Conservation (phyloP, 768 basidiomycete species). For the Naganishia vishniacii region DNA sequence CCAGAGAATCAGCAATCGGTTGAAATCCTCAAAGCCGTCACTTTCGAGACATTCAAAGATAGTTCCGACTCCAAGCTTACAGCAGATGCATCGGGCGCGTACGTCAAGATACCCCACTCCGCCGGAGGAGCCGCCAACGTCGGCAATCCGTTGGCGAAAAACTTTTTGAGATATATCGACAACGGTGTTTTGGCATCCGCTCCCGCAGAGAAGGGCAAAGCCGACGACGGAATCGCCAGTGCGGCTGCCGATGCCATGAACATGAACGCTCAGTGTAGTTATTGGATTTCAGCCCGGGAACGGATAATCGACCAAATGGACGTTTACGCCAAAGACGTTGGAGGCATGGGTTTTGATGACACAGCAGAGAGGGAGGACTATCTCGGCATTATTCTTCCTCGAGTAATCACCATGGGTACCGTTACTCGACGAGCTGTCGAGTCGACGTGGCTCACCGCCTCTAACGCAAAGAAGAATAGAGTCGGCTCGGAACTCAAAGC, state of each 20-base stretch:
- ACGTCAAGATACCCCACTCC: conserved; percentile 93
- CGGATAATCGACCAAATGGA: conserved; percentile 89
- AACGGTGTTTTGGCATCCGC: conserved; percentile 81
- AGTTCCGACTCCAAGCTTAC: conserved; percentile 59
- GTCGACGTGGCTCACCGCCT: conserved; percentile 95
- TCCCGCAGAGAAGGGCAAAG: conserved; percentile 45
- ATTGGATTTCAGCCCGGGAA: conserved; percentile 93
- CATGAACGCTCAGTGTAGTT: conserved; percentile 89
- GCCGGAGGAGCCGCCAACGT: conserved; percentile 92
- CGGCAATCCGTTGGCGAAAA: conserved; percentile 83
- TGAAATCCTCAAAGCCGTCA: not conserved
- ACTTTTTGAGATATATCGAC: conserved; percentile 79
- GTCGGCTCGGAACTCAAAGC: conserved; percentile 98
- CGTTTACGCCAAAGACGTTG: conserved; percentile 61
- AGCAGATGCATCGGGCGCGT: conserved; percentile 54
- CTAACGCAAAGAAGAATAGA: conserved; percentile 94
- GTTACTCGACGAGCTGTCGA: conserved; percentile 96
- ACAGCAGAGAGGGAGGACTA: conserved; percentile 34
- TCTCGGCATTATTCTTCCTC: conserved; percentile 81
- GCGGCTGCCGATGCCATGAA: conserved; percentile 79
- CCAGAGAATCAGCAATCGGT: conserved; percentile 40
- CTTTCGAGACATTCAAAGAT: conserved; percentile 49
- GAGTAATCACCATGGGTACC: conserved; percentile 97
- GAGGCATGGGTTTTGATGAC: conserved; percentile 55
- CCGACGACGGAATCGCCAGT: conserved; percentile 45